Percentiles rank a stretch among this genome's conserved stretches.
Conservation (phyloP, 768 basidiomycete species). For the Suillus occidentalis region DNA sequence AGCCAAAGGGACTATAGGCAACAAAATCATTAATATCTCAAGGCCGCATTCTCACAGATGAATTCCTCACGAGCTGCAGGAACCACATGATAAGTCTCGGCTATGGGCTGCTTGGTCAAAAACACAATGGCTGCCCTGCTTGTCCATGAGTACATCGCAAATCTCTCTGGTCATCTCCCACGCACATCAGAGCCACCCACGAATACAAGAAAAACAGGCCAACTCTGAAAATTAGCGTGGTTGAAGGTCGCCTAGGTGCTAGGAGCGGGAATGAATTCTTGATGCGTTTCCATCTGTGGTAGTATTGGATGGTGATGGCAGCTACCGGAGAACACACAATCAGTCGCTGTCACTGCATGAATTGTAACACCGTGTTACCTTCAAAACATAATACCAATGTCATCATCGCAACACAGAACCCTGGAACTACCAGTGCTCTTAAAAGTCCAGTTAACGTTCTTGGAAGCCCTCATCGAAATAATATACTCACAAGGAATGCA, state of each 20-base stretch:
- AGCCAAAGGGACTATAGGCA: slow-evolving; percentile 45
- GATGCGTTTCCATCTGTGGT: slow-evolving; percentile 38
- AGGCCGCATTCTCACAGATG: background rate
- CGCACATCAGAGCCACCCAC: slow-evolving; percentile 44
- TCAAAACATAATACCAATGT: slow-evolving; percentile 44
- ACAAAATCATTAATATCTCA: slow-evolving; percentile 11
- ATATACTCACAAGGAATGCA: slow-evolving; percentile 36
- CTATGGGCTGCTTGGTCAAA: slow-evolving; percentile 25
- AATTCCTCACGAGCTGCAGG: slow-evolving; percentile 47
- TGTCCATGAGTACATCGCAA: slow-evolving; percentile 5
- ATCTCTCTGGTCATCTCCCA: background rate
- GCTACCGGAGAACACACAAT: slow-evolving; percentile 28
- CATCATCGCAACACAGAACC: slow-evolving; percentile 44
- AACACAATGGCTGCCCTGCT: slow-evolving; percentile 40
- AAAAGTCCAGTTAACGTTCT: background rate
- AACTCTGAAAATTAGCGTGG: slow-evolving; percentile 39
- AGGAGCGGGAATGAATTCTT: slow-evolving; percentile 43
- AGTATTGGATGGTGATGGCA: slow-evolving; percentile 44
- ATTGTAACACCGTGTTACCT: slow-evolving; percentile 30
- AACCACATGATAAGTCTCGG: slow-evolving; percentile 44
- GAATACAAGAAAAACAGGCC: slow-evolving; percentile 47
- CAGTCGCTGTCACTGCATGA: slow-evolving; percentile 1
- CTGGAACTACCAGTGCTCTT: slow-evolving; percentile 38
- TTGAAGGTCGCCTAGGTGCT: slow-evolving; percentile 32
- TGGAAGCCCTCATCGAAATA: slow-evolving; percentile 1